Conservation (phyloP, 257 asterid genomes). For the Fraxinus quadrangulata region DNA sequence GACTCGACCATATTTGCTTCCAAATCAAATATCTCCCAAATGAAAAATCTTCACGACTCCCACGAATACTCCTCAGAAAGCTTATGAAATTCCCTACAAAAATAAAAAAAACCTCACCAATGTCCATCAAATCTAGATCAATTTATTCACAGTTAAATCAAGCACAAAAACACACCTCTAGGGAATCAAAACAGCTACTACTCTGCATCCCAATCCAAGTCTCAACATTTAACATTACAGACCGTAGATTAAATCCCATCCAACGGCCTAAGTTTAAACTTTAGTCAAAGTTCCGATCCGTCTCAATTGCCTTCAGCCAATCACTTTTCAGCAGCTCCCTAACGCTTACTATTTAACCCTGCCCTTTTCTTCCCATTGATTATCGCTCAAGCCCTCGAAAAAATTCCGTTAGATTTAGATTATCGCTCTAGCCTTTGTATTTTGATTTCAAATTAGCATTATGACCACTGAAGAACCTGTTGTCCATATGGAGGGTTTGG, state of each 20-base stretch:
- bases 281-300: constrained; percentile 33
- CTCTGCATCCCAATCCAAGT: constrained; percentile 38
- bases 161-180: constrained; percentile 71
- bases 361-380: constrained; percentile 3
- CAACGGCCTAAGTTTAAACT: constrained; percentile 34
- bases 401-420: background rate
- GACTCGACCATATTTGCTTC: constrained; percentile 54
- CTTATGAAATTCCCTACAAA: constrained; percentile 50
- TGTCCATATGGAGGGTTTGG: constrained; percentile 11
- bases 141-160: constrained; percentile 50
- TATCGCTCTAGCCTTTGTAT: background rate
- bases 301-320: constrained; percentile 31
- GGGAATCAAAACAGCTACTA: constrained; percentile 1
- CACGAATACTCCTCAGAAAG: constrained; percentile 40
- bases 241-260: constrained; percentile 46
- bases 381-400: constrained; percentile 1
- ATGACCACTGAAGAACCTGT: constrained; percentile 35
- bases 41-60: background rate
- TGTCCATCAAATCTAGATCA: constrained; percentile 33
- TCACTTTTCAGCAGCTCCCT: constrained; percentile 27
- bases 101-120: constrained; percentile 23
- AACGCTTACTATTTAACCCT: constrained; percentile 34
- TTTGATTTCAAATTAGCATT: constrained; percentile 1
- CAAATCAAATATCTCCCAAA: constrained; percentile 40
- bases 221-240: background rate